phyloP scores from a whole-genome alignment of 345 rosid genomes.

The Angophora floribunda region DNA sequence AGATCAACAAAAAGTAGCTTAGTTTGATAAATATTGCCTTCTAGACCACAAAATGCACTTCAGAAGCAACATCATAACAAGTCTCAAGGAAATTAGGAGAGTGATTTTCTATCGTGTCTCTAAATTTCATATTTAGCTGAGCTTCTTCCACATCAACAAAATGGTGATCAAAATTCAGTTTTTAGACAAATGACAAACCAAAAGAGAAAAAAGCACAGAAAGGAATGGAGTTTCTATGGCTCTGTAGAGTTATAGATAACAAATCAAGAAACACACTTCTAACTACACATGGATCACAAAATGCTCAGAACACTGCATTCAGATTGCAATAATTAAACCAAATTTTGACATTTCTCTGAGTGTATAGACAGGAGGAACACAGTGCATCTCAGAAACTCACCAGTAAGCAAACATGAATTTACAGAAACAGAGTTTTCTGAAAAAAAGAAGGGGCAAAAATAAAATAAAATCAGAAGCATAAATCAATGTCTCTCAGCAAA shows the following conservation, averaged over 20 bases:
- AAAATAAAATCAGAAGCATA: background rate
- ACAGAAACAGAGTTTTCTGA: background rate
- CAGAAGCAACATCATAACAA: background rate
- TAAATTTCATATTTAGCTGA: background rate
- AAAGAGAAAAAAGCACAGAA: background rate
- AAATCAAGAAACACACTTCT: background rate
- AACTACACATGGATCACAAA: background rate
- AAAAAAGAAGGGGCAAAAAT: background rate
- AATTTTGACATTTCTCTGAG: background rate
- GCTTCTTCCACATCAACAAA: background rate
- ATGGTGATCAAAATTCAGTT: background rate
- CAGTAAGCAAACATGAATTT: background rate
- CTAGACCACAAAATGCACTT: background rate
- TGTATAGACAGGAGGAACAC: background rate
- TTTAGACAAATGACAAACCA: background rate
- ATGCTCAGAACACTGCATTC: background rate
- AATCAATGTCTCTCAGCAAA: background rate
- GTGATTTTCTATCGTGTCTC: background rate
- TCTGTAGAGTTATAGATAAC: background rate
- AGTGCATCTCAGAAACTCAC: background rate
- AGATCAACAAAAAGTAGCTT: background rate
- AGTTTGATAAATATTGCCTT: background rate
- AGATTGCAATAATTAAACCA: background rate
- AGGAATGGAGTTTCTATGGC: background rate
- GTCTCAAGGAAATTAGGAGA: background rate